Evolutionary conservation across 2,329 filamentous ascomycete genomes (phyloP).

Genomic region (Thielaviopsis ethacetica): DNA sequence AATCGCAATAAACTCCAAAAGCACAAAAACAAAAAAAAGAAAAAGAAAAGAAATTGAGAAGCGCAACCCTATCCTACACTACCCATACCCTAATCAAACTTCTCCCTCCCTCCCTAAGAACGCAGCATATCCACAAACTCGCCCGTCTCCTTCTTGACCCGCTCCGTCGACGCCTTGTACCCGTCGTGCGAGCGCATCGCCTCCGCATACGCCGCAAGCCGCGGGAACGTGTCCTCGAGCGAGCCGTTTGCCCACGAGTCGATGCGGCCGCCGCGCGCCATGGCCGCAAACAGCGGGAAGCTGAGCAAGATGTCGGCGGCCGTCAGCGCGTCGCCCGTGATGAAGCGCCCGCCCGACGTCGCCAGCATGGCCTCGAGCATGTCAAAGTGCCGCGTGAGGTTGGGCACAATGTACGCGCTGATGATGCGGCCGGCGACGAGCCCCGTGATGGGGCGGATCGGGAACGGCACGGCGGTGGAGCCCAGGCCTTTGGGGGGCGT

Average conservation of each 20-base stretch:
- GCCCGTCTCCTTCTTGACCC: constrained; percentile 33
- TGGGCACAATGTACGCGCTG: constrained; percentile 28
- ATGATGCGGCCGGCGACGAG: constrained; percentile 27
- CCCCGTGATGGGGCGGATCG: constrained; percentile 34
- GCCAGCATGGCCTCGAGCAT: constrained; percentile 33
- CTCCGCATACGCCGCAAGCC: constrained; percentile 2
- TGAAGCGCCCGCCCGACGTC: constrained; percentile 28
- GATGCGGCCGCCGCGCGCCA: constrained; percentile 8
- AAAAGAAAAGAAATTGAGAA: constrained; percentile 1
- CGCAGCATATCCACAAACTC: constrained; percentile 15
- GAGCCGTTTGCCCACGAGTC: constrained; percentile 6
- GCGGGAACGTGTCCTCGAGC: constrained; percentile 8
- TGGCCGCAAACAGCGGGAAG: constrained; percentile 32
- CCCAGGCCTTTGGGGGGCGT: constrained; percentile 28
- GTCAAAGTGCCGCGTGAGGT: constrained; percentile 29
- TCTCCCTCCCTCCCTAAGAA: neutral
- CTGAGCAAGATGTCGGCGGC: constrained; percentile 38
- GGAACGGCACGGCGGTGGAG: constrained; percentile 31
- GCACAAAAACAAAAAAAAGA: neutral
- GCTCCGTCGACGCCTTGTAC: constrained; percentile 30
- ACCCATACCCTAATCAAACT: neutral
- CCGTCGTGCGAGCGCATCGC: constrained; percentile 22
- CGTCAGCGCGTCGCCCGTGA: constrained; percentile 33
- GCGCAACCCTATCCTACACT: neutral
- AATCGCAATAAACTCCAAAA: neutral